Evolutionary conservation across 768 basidiomycete genomes (phyloP).

Genomic region (Favolaschia claudopus): DNA sequence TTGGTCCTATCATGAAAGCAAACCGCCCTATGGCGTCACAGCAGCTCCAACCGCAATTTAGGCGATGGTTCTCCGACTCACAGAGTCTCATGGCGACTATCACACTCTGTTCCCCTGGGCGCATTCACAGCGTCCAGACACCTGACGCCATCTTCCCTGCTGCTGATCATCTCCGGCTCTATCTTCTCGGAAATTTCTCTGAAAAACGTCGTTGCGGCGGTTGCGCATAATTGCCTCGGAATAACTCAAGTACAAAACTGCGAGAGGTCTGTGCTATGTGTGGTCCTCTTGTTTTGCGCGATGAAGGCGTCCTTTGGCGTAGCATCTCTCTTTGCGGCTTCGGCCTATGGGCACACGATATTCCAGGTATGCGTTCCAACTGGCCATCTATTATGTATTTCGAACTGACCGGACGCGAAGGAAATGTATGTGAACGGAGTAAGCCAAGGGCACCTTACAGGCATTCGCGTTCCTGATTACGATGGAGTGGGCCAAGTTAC

Average conservation of each 20-base stretch:
- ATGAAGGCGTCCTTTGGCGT: slow-evolving; percentile 3
- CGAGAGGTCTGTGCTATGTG: too few relatives aligned
- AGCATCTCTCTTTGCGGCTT: slow-evolving; percentile 1
- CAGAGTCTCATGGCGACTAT: too few relatives aligned
- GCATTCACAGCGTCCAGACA: background rate
- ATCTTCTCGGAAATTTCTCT: slow-evolving; percentile 15
- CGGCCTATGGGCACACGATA: slow-evolving; percentile 18
- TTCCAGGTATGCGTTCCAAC: slow-evolving; percentile 8
- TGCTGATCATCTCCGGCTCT: background rate
- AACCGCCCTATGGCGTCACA: too few relatives aligned
- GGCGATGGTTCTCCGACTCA: slow-evolving; percentile 11
- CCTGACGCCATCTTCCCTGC: background rate
- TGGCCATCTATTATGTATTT: too few relatives aligned
- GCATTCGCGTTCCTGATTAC: slow-evolving; percentile 53
- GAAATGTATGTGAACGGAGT: slow-evolving; percentile 62
- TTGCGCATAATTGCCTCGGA: too few relatives aligned
- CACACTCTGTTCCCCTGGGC: too few relatives aligned
- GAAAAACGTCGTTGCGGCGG: slow-evolving; percentile 12
- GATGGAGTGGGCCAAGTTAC: slow-evolving; percentile 43
- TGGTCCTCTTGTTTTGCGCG: too few relatives aligned
- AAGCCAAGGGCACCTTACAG: slow-evolving; percentile 48
- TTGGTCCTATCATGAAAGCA: too few relatives aligned
- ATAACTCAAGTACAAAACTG: slow-evolving; percentile 4
- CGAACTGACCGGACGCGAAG: too few relatives aligned
- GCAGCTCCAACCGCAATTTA: slow-evolving; percentile 8